A percentile compares a stretch with the other conserved stretches of the same genome.
Evolutionary conservation across 371 early-diverging fungal genomes (phyloP).

Genomic region (Actinomortierella ambigua): DNA sequence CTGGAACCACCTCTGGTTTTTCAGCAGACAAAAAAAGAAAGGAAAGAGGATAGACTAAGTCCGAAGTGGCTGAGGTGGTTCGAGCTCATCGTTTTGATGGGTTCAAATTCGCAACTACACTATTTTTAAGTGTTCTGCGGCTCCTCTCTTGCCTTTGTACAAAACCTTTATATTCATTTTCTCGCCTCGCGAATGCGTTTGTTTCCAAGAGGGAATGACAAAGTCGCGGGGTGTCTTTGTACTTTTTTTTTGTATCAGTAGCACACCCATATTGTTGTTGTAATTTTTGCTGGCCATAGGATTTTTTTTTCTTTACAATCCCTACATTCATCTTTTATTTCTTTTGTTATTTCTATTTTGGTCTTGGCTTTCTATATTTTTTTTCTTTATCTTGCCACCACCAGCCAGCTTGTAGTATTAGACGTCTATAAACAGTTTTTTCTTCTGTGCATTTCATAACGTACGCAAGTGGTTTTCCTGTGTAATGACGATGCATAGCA

Average conservation of each 20-base stretch:
- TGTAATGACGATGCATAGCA: neutral
- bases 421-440: neutral
- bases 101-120: constrained; percentile 3
- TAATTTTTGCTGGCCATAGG: constrained; percentile 1
- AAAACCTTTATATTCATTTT: constrained; percentile 17
- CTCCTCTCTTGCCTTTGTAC: constrained; percentile 30
- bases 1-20: neutral
- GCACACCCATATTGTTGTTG: constrained; percentile 2
- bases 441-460: neutral
- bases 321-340: constrained; percentile 9
- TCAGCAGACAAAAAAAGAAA: too few relatives aligned
- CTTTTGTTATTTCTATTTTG: constrained; percentile 5
- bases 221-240: constrained; percentile 37
- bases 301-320: constrained; percentile 6
- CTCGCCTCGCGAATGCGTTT: neutral
- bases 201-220: constrained; percentile 21
- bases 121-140: constrained; percentile 28
- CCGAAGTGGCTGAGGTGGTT: neutral
- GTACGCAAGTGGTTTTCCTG: neutral
- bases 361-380: constrained; percentile 5
- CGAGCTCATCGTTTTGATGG: constrained; percentile 2
- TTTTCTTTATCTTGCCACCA: constrained; percentile 1
- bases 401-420: neutral
- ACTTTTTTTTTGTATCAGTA: constrained; percentile 5
- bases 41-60: neutral